A percentile compares a stretch with the other conserved stretches of the same genome.
These are phyloP conservation scores for Termitomyces sp. DNA, from an alignment of 768 basidiomycete genomes.

Conservation along the genomic window DNA sequence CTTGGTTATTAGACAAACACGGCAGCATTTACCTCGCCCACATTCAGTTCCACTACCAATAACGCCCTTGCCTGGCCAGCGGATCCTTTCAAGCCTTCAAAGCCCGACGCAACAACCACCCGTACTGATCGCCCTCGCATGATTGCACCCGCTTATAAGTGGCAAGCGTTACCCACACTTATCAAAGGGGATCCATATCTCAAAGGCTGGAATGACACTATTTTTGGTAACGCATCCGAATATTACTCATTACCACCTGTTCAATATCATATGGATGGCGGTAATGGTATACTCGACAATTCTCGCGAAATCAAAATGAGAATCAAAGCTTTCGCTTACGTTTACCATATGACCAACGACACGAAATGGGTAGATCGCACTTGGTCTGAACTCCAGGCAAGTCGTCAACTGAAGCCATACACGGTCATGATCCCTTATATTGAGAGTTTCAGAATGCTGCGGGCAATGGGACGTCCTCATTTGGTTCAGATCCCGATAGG, in stretches of 20 bases:
- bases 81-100: constrained; percentile 71
- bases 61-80: constrained; percentile 66
- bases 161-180: constrained; percentile 74
- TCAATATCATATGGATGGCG: constrained; percentile 70
- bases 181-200: constrained; percentile 87
- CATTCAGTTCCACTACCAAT: constrained; percentile 58
- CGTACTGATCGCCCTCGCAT: constrained; percentile 85
- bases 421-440: not conserved
- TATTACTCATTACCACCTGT: constrained; percentile 66
- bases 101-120: constrained; percentile 53
- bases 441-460: constrained; percentile 57
- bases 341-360: constrained; percentile 86
- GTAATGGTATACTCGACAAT: constrained; percentile 88
- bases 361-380: constrained; percentile 87
- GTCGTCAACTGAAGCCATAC: constrained; percentile 19
- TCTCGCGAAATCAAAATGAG: constrained; percentile 87
- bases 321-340: constrained; percentile 91
- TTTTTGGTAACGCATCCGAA: constrained; percentile 83
- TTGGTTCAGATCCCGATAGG: constrained; percentile 60
- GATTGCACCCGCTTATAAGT: constrained; percentile 90
- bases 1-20: constrained; percentile 57
- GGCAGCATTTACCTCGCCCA: constrained; percentile 67
- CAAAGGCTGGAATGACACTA: constrained; percentile 83
- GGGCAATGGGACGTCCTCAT: constrained; percentile 60
- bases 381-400: constrained; percentile 78